A percentile compares a stretch with the other conserved stretches of the same genome.
Conservation (phyloP, 225 moss, liverwort and hornwort species). For the Takakia lepidozioides region DNA sequence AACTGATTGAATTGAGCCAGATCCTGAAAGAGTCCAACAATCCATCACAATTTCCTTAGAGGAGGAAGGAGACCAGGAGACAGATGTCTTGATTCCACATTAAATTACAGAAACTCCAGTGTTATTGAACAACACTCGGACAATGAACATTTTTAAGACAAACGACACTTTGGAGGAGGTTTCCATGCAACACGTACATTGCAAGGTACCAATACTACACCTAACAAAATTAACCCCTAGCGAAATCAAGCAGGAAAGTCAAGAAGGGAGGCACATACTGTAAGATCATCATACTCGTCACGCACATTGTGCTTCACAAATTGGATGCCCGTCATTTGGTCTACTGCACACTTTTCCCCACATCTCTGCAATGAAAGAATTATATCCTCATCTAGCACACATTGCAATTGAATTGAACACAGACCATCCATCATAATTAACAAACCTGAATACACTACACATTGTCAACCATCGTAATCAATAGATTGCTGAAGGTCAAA, state of each 20-base stretch:
- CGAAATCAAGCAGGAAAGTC: no score
- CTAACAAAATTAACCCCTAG: not conserved
- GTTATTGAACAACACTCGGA: not conserved
- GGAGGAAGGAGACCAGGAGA: not conserved
- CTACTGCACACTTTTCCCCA: constrained; percentile 29
- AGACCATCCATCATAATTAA: no score
- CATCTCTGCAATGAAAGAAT: constrained; percentile 17
- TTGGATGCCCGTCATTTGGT: constrained; percentile 26
- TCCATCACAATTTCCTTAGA: not conserved
- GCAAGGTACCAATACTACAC: not conserved
- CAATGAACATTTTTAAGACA: not conserved
- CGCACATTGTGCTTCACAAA: constrained; percentile 50
- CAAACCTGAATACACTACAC: no score
- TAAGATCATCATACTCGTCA: constrained; percentile 53
- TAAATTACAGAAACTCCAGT: no score
- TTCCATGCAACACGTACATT: no score
- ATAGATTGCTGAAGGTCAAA: no score
- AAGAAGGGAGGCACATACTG: constrained; percentile 12
- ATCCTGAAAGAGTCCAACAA: constrained; percentile 17
- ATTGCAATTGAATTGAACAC: no score
- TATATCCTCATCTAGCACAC: not conserved
- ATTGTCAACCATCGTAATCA: no score
- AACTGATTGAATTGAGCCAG: constrained; percentile 34
- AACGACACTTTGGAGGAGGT: no score
- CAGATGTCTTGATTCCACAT: no score